phyloP scores from a whole-genome alignment of 2,329 filamentous ascomycete species.

The Dothiorella sarmentorum region DNA sequence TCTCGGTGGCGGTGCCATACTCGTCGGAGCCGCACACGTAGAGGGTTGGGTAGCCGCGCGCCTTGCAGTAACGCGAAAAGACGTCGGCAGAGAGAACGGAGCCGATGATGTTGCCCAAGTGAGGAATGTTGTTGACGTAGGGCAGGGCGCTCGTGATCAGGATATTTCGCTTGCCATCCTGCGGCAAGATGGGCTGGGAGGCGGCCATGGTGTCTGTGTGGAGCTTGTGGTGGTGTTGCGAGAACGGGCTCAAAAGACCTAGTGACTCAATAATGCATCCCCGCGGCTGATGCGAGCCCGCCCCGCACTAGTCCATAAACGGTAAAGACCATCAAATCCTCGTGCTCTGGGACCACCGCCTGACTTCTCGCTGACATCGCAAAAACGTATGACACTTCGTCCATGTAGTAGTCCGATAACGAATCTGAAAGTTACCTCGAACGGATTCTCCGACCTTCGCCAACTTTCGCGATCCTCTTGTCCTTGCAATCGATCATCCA shows the following conservation, averaged over 20 bases:
- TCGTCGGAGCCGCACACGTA: constrained; percentile 89
- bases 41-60: constrained; percentile 73
- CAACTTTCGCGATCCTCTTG: too few relatives aligned
- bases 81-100: constrained; percentile 87
- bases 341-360: not conserved
- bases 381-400: too few relatives aligned
- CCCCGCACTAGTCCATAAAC: constrained; percentile 13
- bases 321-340: not conserved
- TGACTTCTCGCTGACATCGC: too few relatives aligned
- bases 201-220: constrained; percentile 19
- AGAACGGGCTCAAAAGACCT: not conserved
- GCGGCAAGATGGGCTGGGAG: constrained; percentile 45
- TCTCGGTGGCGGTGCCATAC: constrained; percentile 94
- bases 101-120: constrained; percentile 85
- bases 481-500: too few relatives aligned
- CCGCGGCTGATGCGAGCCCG: constrained; percentile 12
- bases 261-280: not conserved
- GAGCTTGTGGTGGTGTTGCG: not conserved
- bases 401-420: too few relatives aligned
- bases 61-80: constrained; percentile 70
- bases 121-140: constrained; percentile 72
- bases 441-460: too few relatives aligned
- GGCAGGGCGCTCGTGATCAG: constrained; percentile 89
- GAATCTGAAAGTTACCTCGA: too few relatives aligned
- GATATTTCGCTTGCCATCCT: constrained; percentile 70